Percentiles rank a stretch among this genome's conserved stretches.
Conservation (phyloP, 352 stramenopile species). For the Globisporangium takayamanum region DNA sequence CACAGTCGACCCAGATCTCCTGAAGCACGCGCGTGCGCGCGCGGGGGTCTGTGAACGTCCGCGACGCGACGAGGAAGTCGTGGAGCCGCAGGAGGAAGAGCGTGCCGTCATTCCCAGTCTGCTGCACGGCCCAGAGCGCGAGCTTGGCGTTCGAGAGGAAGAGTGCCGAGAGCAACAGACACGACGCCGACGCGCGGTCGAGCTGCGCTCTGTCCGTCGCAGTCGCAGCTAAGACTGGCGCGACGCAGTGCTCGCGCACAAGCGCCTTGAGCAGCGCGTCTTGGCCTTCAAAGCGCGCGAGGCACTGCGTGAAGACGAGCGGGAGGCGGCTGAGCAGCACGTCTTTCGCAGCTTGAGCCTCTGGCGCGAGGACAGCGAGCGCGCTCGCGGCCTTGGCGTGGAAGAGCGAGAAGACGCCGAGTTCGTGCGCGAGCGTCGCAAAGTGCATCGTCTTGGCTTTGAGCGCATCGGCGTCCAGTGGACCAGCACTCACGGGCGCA, state of each 20-base stretch:
- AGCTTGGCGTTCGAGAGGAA: constrained; percentile 83
- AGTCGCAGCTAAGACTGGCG: constrained; percentile 43
- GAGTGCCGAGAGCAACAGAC: constrained; percentile 62
- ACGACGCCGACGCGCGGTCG: constrained; percentile 53
- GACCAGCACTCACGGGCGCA: neutral
- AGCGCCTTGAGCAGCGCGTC: constrained; percentile 60
- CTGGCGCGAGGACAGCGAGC: constrained; percentile 21
- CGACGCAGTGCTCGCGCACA: constrained; percentile 61
- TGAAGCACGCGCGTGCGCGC: constrained; percentile 49
- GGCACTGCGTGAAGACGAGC: constrained; percentile 83
- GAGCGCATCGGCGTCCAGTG: constrained; percentile 3
- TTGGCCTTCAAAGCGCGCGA: constrained; percentile 62
- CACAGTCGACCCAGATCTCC: constrained; percentile 77
- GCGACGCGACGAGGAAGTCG: constrained; percentile 57
- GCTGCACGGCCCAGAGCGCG: constrained; percentile 64
- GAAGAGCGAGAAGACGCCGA: constrained; percentile 74
- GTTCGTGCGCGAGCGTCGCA: constrained; percentile 51
- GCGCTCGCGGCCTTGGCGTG: constrained; percentile 47
- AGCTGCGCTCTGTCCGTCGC: constrained; percentile 37
- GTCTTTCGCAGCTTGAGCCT: constrained; percentile 24
- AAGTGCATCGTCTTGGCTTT: constrained; percentile 35
- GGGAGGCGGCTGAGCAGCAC: constrained; percentile 61
- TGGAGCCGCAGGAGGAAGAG: constrained; percentile 41
- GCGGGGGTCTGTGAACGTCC: constrained; percentile 34
- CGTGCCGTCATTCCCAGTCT: constrained; percentile 54